These are phyloP conservation scores for Ceriops tagal DNA, from an alignment of 345 rosid genomes.

Conservation along the genomic window DNA sequence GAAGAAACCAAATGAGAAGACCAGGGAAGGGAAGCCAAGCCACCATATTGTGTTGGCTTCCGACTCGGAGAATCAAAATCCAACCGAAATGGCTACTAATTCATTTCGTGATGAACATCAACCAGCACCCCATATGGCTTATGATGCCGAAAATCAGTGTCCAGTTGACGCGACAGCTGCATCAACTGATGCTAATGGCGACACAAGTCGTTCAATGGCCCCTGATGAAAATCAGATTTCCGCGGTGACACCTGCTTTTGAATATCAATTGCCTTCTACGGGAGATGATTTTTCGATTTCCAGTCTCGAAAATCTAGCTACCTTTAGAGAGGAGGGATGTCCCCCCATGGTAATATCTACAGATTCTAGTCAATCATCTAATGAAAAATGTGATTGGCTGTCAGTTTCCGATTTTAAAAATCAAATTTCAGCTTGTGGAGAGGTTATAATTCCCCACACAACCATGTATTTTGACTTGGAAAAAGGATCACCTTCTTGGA, in stretches of 20 bases:
- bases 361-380: background rate
- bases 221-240: background rate
- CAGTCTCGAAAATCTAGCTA: background rate
- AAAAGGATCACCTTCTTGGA: background rate
- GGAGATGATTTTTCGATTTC: no score
- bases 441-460: background rate
- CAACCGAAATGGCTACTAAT: background rate
- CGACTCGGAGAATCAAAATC: background rate
- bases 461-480: background rate
- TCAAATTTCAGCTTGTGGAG: background rate
- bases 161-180: background rate
- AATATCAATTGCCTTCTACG: no score
- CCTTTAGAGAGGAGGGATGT: background rate
- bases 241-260: background rate
- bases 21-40: background rate
- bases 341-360: background rate
- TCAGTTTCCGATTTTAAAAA: background rate
- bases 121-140: no score
- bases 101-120: background rate
- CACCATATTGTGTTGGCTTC: background rate
- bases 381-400: background rate
- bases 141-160: background rate
- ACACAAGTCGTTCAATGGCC: background rate
- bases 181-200: background rate
- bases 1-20: conserved; percentile 14